A percentile compares a stretch with the other conserved stretches of the same genome.
Conservation (phyloP, 2,329 filamentous ascomycete genomes). For the Xylariaceae sp. region DNA sequence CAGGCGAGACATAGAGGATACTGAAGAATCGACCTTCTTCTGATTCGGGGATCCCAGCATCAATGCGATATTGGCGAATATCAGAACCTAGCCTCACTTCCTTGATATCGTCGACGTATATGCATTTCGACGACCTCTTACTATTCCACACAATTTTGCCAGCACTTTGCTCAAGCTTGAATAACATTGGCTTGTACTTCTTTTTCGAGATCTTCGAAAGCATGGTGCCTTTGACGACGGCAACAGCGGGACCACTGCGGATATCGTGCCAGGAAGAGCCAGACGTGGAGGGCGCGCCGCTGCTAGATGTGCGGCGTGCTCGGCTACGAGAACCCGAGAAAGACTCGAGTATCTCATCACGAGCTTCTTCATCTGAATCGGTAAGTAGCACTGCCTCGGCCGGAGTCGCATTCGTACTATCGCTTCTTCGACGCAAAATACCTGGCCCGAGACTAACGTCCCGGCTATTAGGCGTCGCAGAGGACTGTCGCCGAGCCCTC, state of each 20-base stretch:
- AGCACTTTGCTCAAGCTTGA: constrained; percentile 74
- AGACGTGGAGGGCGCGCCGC: constrained; percentile 44
- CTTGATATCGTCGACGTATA: constrained; percentile 93
- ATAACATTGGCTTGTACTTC: constrained; percentile 64
- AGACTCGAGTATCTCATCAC: constrained; percentile 48
- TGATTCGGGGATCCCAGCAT: constrained; percentile 66
- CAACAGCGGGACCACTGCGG: constrained; percentile 63
- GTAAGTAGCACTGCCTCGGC: constrained; percentile 41
- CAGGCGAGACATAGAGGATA: constrained; percentile 77
- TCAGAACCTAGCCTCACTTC: constrained; percentile 82
- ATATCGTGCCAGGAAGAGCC: constrained; percentile 38
- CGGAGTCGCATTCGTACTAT: constrained; percentile 73
- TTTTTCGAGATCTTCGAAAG: constrained; percentile 86
- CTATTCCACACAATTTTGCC: constrained; percentile 88
- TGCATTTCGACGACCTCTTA: constrained; percentile 71
- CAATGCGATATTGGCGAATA: constrained; percentile 83
- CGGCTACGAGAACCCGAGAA: constrained; percentile 41
- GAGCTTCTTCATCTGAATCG: constrained; percentile 57
- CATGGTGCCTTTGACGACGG: constrained; percentile 72
- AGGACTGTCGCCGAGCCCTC: constrained; percentile 69
- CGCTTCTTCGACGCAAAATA: constrained; percentile 80
- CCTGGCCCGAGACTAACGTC: constrained; percentile 88
- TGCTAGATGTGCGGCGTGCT: constrained; percentile 46
- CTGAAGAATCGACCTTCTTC: constrained; percentile 79
- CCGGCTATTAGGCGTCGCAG: constrained; percentile 69